These are phyloP conservation scores for Penicillium cinerascens DNA, from an alignment of 495 filamentous ascomycete species.

Conservation along the genomic window DNA sequence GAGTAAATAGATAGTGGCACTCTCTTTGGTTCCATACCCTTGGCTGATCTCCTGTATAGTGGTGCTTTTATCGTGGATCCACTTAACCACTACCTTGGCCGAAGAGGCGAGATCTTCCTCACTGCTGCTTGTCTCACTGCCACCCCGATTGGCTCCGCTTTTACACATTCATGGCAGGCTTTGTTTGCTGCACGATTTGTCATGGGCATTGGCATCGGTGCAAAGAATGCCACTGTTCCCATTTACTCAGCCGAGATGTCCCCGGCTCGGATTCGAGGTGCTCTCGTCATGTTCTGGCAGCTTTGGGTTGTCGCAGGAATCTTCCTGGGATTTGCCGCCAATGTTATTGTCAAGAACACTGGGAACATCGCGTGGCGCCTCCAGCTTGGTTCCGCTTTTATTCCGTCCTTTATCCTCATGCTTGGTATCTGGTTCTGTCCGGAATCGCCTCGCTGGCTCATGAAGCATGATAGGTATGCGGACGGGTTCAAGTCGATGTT, in stretches of 20 bases:
- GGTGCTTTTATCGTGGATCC: constrained; percentile 52
- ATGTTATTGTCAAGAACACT: constrained; percentile 55
- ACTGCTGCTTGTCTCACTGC: constrained; percentile 49
- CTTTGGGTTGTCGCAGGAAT: constrained; percentile 50
- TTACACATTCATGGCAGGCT: constrained; percentile 51
- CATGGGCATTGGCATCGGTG: constrained; percentile 60
- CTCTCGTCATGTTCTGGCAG: constrained; percentile 66
- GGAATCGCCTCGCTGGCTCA: constrained; percentile 66
- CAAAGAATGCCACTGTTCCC: constrained; percentile 59
- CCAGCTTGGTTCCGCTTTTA: constrained; percentile 63
- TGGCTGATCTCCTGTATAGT: constrained; percentile 26
- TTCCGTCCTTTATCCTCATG: constrained; percentile 60
- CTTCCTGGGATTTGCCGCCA: constrained; percentile 59
- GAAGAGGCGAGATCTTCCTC: constrained; percentile 56
- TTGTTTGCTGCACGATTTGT: constrained; percentile 53
- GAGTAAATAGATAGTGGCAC: constrained; percentile 36
- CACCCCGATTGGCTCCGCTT: constrained; percentile 49
- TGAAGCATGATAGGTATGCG: constrained; percentile 53
- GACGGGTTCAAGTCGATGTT: constrained; percentile 53
- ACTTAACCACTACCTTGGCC: constrained; percentile 52
- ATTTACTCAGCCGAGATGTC: constrained; percentile 63
- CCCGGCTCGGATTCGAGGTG: constrained; percentile 59
- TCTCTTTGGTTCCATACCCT: not conserved
- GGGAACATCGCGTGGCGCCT: constrained; percentile 60
- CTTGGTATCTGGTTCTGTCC: constrained; percentile 61